A percentile compares a stretch with the other conserved stretches of the same genome.
These are phyloP conservation scores for Pythium aristosporum DNA, from an alignment of 352 stramenopile genomes.

Conservation along the genomic window DNA sequence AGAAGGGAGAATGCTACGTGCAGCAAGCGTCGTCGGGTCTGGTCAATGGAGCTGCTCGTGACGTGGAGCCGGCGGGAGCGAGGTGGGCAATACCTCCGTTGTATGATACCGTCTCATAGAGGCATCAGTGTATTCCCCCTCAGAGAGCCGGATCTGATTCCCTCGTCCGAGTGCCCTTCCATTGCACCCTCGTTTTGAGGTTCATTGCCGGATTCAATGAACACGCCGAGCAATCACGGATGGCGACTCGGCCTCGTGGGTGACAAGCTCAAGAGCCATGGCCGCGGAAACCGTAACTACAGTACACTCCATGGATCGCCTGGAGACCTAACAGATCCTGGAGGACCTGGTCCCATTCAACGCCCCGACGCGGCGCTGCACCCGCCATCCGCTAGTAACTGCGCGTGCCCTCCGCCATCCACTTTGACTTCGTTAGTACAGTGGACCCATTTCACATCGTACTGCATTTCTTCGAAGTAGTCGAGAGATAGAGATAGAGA, in stretches of 20 bases:
- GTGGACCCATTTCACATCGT: conserved; percentile 8
- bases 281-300: no score
- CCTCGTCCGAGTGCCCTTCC: conserved; percentile 6
- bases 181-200: conserved; percentile 9
- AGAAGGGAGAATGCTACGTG: conserved; percentile 1
- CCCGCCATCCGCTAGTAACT: not conserved
- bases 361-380: not conserved
- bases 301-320: no score
- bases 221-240: not conserved
- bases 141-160: conserved; percentile 29
- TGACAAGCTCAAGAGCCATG: not conserved
- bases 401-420: not conserved
- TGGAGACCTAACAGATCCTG: no score
- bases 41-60: conserved; percentile 17
- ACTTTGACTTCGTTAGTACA: not conserved
- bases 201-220: conserved; percentile 13
- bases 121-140: not conserved
- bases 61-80: conserved; percentile 15
- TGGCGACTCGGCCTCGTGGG: not conserved
- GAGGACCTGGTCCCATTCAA: not conserved
- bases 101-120: not conserved
- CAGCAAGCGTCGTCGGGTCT: not conserved
- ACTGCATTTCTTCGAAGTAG: not conserved
- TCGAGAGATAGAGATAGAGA: no score
- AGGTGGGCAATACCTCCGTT: conserved; percentile 4